A percentile compares a stretch with the other conserved stretches of the same genome.
Conservation (phyloP, 106 monocot species). For the Iris macrosiphon region DNA sequence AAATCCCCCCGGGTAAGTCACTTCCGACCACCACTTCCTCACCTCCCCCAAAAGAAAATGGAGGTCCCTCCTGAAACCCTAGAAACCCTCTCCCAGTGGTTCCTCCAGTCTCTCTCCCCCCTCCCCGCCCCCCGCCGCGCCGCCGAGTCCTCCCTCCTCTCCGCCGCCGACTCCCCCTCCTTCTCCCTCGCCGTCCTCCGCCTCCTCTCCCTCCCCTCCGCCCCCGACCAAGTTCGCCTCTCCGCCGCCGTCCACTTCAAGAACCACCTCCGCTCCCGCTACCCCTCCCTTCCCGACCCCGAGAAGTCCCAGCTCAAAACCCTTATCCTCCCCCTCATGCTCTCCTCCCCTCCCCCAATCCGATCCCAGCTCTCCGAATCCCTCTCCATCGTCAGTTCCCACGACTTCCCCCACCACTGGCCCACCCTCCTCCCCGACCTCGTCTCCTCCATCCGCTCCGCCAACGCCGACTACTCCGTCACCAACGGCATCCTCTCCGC, state of each 20-base stretch:
- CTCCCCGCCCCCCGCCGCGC: constrained; percentile 59
- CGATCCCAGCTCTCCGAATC: constrained; percentile 67
- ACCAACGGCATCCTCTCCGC: constrained; percentile 71
- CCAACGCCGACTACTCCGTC: constrained; percentile 33
- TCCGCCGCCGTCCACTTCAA: constrained; percentile 54
- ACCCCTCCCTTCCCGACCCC: constrained; percentile 29
- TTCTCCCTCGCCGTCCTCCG: constrained; percentile 72
- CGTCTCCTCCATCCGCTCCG: constrained; percentile 43
- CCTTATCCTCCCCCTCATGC: constrained; percentile 54
- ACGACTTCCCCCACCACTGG: constrained; percentile 81
- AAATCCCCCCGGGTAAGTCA: no score
- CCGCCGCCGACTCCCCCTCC: constrained; percentile 32
- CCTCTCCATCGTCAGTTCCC: constrained; percentile 49
- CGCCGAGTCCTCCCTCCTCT: constrained; percentile 58
- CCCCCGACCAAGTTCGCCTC: constrained; percentile 46
- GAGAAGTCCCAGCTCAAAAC: constrained; percentile 71
- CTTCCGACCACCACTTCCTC: no score
- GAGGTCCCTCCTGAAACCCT: constrained; percentile 34
- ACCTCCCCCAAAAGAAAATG: no score
- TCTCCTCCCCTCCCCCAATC: constrained; percentile 57
- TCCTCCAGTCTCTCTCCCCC: constrained; percentile 74
- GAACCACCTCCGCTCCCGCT: constrained; percentile 20
- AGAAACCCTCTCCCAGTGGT: constrained; percentile 57
- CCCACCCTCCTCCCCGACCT: constrained; percentile 75
- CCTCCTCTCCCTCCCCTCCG: constrained; percentile 40